phyloP scores from a whole-genome alignment of 805 yeast species.

The Saccharomycopsis olivae region DNA sequence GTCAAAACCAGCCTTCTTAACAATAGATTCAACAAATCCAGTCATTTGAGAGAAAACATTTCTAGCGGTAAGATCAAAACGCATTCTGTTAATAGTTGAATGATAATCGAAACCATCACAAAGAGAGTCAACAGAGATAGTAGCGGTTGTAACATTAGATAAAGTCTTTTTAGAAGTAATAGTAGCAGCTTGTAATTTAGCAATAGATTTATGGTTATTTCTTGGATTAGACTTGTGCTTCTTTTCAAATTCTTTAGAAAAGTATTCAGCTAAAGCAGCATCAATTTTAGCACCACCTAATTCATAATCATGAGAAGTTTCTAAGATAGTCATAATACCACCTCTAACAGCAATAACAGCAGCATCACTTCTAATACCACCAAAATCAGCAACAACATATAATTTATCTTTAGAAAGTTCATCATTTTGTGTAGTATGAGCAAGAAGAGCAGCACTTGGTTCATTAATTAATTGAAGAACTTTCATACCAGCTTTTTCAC shows the following conservation, averaged over 20 bases:
- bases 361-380: constrained; percentile 92
- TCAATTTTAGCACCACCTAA: constrained; percentile 89
- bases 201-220: constrained; percentile 70
- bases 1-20: constrained; percentile 77
- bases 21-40: constrained; percentile 61
- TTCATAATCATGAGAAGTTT: constrained; percentile 71
- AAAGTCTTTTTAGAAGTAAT: constrained; percentile 82
- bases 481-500: constrained; percentile 62
- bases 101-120: constrained; percentile 93
- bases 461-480: constrained; percentile 85
- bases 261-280: constrained; percentile 64
- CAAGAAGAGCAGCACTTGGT: constrained; percentile 83
- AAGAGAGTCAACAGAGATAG: constrained; percentile 88
- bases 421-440: constrained; percentile 42
- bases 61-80: constrained; percentile 83
- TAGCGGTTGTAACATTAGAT: constrained; percentile 78
- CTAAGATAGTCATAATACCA: constrained; percentile 81
- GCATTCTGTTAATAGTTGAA: constrained; percentile 84
- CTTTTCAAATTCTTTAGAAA: constrained; percentile 91
- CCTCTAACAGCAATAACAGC: constrained; percentile 91
- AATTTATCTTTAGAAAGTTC: constrained; percentile 48
- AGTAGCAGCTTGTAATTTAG: constrained; percentile 79
- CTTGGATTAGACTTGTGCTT: constrained; percentile 75
- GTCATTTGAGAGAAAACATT: constrained; percentile 66
- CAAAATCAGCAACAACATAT: constrained; percentile 90